Base-by-base conservation (phyloP, 2,329 filamentous ascomycete species). In the Penicillium occitanis region DNA sequence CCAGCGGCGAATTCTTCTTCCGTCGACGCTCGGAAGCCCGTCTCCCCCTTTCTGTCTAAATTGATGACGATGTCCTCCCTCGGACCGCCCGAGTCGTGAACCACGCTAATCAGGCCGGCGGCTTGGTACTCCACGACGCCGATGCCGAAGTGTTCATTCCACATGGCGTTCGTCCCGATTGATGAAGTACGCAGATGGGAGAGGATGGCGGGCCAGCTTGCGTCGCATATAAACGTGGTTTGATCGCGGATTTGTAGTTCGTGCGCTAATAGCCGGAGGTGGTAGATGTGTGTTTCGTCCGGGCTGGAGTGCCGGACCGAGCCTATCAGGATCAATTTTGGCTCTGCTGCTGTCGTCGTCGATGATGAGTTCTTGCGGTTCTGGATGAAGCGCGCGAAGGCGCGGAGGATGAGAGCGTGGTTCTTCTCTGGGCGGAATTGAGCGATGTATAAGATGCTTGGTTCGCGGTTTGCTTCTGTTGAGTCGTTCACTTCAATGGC, bases 141-240 rank as follows among this genome's bases (percentile, higher is more conserved):
- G 67, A 99, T 99, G 25, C 95, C 95, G 76, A 99, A 99, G 78
- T 99, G 95, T 81, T 99, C 95, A 76, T 97, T 98, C 94, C 95
- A 99, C 95, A 99, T 99, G 73, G 91, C 92, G 72, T 99, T 99
- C 35, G 96, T 93, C 60, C 95, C 95, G 1, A 99, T 87, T 19
- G 88, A 94, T 3, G 91, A 89, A 68, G 83, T 88, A 63, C 87
- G 82, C 68, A 98, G 83, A 87, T 91, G 93, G 37, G 90, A 85
- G 10, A 97, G 83, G 63, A 99, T 91, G 71, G 92, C 87, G 3
- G 91, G 88, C 93, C 94, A 99, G 30, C 91, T 88, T 0, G 92
- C 93, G 76, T 99, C 93, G 65, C 93, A 89, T 69, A 96, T 87
- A 76, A 99, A 99, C 66, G 92, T 88, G 51, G 97, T 93, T 14